phyloP scores from a whole-genome alignment of 495 filamentous ascomycete species.

The Penicillium egyptiacum region DNA sequence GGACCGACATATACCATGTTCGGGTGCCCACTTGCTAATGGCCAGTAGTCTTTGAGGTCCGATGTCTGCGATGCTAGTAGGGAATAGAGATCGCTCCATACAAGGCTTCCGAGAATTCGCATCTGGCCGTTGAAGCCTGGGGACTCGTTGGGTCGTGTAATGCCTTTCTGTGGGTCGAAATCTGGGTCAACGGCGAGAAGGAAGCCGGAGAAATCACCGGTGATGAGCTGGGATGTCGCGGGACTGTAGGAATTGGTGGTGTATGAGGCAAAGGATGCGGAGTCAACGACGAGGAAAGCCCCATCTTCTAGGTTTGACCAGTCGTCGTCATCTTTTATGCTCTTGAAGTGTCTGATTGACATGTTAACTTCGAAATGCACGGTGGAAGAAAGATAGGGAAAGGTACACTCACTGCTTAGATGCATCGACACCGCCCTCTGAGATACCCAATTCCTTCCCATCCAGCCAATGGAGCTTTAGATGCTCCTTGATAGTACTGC shows the following conservation, averaged over 20 bases:
- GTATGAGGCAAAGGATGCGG: slow-evolving; percentile 27
- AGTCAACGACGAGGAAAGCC: slow-evolving; percentile 26
- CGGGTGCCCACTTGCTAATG: slow-evolving; percentile 32
- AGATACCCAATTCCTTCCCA: slow-evolving; percentile 28
- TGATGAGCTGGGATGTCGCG: slow-evolving; percentile 8
- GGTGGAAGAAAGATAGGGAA: background rate
- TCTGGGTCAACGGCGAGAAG: slow-evolving; percentile 31
- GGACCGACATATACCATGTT: slow-evolving; percentile 37
- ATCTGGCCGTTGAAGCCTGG: slow-evolving; percentile 32
- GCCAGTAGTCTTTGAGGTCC: slow-evolving; percentile 30
- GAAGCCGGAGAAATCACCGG: slow-evolving; percentile 26
- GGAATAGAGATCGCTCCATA: slow-evolving; percentile 38
- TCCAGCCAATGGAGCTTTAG: slow-evolving; percentile 37
- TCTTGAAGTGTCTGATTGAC: slow-evolving; percentile 21
- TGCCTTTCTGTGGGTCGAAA: slow-evolving; percentile 18
- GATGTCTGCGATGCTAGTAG: slow-evolving; percentile 14
- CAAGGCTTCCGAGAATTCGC: slow-evolving; percentile 32
- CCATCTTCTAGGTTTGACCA: slow-evolving; percentile 3
- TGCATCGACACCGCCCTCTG: slow-evolving; percentile 31
- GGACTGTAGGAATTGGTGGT: slow-evolving; percentile 19
- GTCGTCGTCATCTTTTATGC: background rate
- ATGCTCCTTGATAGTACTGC: slow-evolving; percentile 22
- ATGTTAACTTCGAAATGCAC: background rate
- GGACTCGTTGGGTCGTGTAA: slow-evolving; percentile 18
- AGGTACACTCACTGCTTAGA: slow-evolving; percentile 26